Percentiles rank a stretch among this genome's conserved stretches.
These are phyloP conservation scores for Zarea fungicola DNA, from an alignment of 2,329 filamentous ascomycete genomes.

Conservation along the genomic window DNA sequence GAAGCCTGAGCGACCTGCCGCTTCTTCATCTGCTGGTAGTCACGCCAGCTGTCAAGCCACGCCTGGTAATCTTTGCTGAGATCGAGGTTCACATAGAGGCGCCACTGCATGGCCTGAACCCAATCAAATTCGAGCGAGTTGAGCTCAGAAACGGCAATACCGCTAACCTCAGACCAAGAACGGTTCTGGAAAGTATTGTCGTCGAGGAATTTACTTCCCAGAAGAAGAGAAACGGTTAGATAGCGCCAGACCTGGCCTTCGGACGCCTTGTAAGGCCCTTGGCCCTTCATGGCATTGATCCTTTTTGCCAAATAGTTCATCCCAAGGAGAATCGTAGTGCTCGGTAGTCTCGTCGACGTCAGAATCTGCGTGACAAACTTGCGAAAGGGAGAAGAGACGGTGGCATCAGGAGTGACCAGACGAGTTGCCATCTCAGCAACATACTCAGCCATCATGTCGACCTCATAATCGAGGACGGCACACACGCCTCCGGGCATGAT, in stretches of 20 bases:
- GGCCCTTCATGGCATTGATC: slow-evolving; percentile 65
- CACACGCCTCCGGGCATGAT: slow-evolving; percentile 78
- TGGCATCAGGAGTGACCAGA: slow-evolving; percentile 47
- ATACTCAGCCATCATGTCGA: slow-evolving; percentile 93
- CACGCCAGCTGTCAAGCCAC: slow-evolving; percentile 56
- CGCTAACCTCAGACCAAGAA: slow-evolving; percentile 93
- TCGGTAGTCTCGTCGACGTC: slow-evolving; percentile 82
- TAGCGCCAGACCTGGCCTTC: slow-evolving; percentile 79
- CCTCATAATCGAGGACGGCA: slow-evolving; percentile 92
- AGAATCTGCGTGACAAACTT: slow-evolving; percentile 91
- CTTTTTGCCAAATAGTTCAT: slow-evolving; percentile 84
- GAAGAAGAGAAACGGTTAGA: slow-evolving; percentile 75
- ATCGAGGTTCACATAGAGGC: slow-evolving; percentile 79
- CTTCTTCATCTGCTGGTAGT: slow-evolving; percentile 53
- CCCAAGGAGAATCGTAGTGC: slow-evolving; percentile 83
- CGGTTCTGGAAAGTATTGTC: slow-evolving; percentile 98
- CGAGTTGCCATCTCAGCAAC: slow-evolving; percentile 79
- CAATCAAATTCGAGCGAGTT: slow-evolving; percentile 85
- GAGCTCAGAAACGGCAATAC: slow-evolving; percentile 76
- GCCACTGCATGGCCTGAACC: slow-evolving; percentile 77
- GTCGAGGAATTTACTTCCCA: slow-evolving; percentile 93
- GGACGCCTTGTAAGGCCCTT: slow-evolving; percentile 50
- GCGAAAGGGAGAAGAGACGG: slow-evolving; percentile 67
- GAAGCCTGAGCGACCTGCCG: slow-evolving; percentile 41
- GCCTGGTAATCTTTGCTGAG: slow-evolving; percentile 66